phyloP scores from a whole-genome alignment of 2,329 filamentous ascomycete genomes.

The Emergomyces africanus region DNA sequence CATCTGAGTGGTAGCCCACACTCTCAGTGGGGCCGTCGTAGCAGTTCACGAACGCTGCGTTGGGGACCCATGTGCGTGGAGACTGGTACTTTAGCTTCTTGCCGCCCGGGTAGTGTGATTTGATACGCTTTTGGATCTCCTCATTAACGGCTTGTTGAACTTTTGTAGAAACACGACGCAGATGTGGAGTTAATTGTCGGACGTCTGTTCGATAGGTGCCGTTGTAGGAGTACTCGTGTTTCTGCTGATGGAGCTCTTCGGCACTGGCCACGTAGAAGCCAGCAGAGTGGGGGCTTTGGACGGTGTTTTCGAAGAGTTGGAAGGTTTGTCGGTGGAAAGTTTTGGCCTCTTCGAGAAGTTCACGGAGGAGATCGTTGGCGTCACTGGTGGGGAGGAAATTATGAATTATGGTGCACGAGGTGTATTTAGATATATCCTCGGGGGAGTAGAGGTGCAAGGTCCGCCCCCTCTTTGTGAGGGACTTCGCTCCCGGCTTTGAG shows the following conservation, averaged over 20 bases:
- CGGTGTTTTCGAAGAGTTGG: constrained; percentile 77
- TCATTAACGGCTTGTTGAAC: constrained; percentile 66
- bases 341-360: constrained; percentile 61
- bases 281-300: constrained; percentile 71
- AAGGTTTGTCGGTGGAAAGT: constrained; percentile 62
- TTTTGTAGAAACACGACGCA: constrained; percentile 53
- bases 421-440: constrained; percentile 65
- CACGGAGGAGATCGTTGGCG: constrained; percentile 60
- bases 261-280: constrained; percentile 69
- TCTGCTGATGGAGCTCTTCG: constrained; percentile 56
- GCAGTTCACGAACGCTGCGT: constrained; percentile 90
- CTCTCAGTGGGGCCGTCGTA: constrained; percentile 70
- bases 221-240: constrained; percentile 75
- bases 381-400: constrained; percentile 66
- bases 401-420: constrained; percentile 83
- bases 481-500: neutral
- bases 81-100: constrained; percentile 69
- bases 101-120: constrained; percentile 51
- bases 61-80: constrained; percentile 61
- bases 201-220: constrained; percentile 64
- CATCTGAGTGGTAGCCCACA: constrained; percentile 87
- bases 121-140: constrained; percentile 61
- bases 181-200: constrained; percentile 59
- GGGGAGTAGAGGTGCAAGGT: constrained; percentile 78
- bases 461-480: constrained; percentile 55